Percentiles rank a stretch among this genome's conserved stretches.
phyloP scores from a whole-genome alignment of 331 rosid species.

The Malus hybrid region DNA sequence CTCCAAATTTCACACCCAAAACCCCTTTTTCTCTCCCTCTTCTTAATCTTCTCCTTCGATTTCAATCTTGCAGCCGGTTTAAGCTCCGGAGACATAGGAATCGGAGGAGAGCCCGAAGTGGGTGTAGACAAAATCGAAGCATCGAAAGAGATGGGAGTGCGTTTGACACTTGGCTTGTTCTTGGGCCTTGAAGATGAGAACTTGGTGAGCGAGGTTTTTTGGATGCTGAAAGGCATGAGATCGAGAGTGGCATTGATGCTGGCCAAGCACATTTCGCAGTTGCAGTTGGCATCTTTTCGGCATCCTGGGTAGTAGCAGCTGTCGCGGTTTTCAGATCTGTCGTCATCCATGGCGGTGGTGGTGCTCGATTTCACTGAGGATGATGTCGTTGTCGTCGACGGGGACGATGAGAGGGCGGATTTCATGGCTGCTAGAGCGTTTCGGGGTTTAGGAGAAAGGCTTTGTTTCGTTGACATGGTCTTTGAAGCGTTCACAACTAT shows the following conservation, averaged over 20 bases:
- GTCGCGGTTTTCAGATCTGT: constrained; percentile 32
- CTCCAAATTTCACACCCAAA: constrained; percentile 15
- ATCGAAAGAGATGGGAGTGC: constrained; percentile 57
- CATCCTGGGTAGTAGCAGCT: constrained; percentile 79
- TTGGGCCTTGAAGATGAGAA: constrained; percentile 40
- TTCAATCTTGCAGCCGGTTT: constrained; percentile 28
- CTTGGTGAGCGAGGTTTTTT: constrained; percentile 55
- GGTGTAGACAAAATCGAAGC: constrained; percentile 57
- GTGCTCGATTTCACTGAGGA: constrained; percentile 29
- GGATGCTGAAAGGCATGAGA: constrained; percentile 54
- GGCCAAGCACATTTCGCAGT: constrained; percentile 63
- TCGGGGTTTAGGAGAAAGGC: background rate
- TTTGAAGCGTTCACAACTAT: background rate
- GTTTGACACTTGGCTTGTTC: constrained; percentile 4
- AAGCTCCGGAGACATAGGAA: constrained; percentile 15
- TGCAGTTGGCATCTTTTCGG: constrained; percentile 73
- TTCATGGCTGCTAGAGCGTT: constrained; percentile 29
- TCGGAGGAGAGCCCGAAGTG: constrained; percentile 11
- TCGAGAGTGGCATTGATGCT: constrained; percentile 89
- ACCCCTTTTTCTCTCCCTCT: constrained; percentile 8
- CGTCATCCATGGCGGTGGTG: constrained; percentile 31
- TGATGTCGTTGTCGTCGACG: background rate
- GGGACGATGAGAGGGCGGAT: background rate
- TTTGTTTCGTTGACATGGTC: background rate
- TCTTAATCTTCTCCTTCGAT: constrained; percentile 7